phyloP scores from a whole-genome alignment of 2,329 filamentous ascomycete species.

The Pestalotiopsis sp. region DNA sequence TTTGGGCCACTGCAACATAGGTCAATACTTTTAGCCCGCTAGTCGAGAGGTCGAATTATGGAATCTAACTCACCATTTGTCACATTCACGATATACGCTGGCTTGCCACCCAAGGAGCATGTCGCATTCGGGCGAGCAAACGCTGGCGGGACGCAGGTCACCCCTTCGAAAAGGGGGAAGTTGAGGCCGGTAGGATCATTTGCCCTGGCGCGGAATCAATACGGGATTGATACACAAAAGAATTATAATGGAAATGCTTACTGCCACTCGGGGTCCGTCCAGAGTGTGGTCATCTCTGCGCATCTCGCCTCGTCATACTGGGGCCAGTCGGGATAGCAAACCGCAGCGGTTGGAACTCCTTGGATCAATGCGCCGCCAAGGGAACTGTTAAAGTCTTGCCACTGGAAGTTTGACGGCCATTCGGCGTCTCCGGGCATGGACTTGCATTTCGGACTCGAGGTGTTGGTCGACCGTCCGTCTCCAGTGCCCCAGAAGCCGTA shows the following conservation, averaged over 20 bases:
- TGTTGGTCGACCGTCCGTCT: neutral
- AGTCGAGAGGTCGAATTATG: neutral
- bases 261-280: conserved; percentile 30
- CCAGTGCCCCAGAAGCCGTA: neutral
- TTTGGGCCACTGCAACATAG: conserved; percentile 32
- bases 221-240: too few species aligned
- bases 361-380: conserved; percentile 36
- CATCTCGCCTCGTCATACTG: conserved; percentile 35
- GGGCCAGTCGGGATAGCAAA: conserved; percentile 35
- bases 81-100: conserved; percentile 43
- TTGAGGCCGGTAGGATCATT: conserved; percentile 27
- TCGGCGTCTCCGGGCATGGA: conserved; percentile 34
- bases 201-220: conserved; percentile 19
- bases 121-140: conserved; percentile 21
- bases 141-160: conserved; percentile 21
- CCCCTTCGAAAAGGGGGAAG: conserved; percentile 30
- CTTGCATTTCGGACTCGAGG: conserved; percentile 29
- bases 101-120: conserved; percentile 42
- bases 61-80: conserved; percentile 26
- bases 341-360: conserved; percentile 34
- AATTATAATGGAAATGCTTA: too few species aligned
- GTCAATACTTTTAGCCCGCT: neutral
- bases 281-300: conserved; percentile 30
- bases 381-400: conserved; percentile 39
- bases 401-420: conserved; percentile 31